phyloP scores from a whole-genome alignment of 495 filamentous ascomycete genomes.

The Tuber borchii region DNA sequence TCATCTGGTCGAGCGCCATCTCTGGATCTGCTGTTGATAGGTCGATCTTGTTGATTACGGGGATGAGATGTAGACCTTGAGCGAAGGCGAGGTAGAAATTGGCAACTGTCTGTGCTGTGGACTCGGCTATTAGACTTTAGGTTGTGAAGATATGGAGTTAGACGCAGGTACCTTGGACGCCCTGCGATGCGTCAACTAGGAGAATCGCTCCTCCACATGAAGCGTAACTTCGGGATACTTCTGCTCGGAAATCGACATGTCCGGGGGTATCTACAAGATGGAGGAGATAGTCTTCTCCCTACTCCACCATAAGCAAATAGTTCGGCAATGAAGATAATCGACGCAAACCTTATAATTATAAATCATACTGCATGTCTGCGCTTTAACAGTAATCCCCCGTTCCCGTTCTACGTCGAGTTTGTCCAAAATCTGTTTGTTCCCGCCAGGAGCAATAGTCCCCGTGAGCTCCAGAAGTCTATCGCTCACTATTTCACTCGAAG shows the following conservation, averaged over 20 bases:
- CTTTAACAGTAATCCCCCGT: slow-evolving; percentile 95
- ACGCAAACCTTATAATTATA: slow-evolving; percentile 57
- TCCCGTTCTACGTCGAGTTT: slow-evolving; percentile 95
- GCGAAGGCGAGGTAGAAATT: slow-evolving; percentile 98
- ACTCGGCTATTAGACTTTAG: slow-evolving; percentile 12
- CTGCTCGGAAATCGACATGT: slow-evolving; percentile 94
- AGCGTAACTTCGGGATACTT: slow-evolving; percentile 90
- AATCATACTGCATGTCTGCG: slow-evolving; percentile 96
- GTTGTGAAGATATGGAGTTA: not conserved
- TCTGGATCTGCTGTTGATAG: slow-evolving; percentile 77
- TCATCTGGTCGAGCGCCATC: slow-evolving; percentile 77
- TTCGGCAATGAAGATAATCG: not conserved
- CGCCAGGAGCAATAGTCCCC: slow-evolving; percentile 79
- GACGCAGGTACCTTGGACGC: slow-evolving; percentile 38
- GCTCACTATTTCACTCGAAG: slow-evolving; percentile 47
- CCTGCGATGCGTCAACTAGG: slow-evolving; percentile 65
- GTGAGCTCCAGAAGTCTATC: slow-evolving; percentile 91
- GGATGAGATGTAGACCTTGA: slow-evolving; percentile 76
- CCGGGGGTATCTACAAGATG: slow-evolving; percentile 96
- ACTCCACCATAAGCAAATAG: slow-evolving; percentile 16
- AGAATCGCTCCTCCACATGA: slow-evolving; percentile 89
- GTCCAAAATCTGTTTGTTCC: slow-evolving; percentile 91
- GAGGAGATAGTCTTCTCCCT: slow-evolving; percentile 80
- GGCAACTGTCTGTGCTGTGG: slow-evolving; percentile 54
- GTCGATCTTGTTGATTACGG: slow-evolving; percentile 95